These are phyloP conservation scores for Grosmannia huntii DNA, from an alignment of 2,329 filamentous ascomycete genomes.

Conservation along the genomic window DNA sequence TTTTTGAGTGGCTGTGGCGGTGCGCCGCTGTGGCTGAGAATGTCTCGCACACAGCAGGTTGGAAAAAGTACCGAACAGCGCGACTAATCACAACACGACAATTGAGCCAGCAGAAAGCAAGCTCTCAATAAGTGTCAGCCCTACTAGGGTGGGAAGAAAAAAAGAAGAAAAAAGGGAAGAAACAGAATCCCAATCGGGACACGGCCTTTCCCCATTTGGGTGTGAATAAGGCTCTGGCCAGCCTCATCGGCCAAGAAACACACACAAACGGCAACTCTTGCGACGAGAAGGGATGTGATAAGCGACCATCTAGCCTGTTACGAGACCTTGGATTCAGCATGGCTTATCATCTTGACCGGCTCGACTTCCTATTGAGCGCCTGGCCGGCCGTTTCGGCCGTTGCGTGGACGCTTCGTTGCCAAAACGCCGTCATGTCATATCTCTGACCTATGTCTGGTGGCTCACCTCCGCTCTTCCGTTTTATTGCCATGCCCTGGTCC, in stretches of 20 bases:
- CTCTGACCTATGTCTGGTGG: neutral
- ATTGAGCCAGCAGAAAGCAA: neutral
- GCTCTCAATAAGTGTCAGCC: neutral
- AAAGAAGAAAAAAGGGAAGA: neutral
- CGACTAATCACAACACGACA: neutral
- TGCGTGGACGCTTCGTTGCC: neutral
- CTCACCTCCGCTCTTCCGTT: too few relatives aligned
- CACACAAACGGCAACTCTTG: neutral
- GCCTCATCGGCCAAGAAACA: slow-evolving; percentile 3
- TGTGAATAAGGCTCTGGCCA: slow-evolving; percentile 22
- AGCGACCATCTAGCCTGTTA: neutral
- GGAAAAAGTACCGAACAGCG: neutral
- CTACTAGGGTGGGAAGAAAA: neutral
- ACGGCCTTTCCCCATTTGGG: slow-evolving; percentile 15
- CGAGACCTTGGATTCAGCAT: neutral
- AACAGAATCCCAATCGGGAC: slow-evolving; percentile 6
- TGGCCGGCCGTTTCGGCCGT: neutral
- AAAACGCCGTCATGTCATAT: neutral
- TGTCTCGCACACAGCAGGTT: neutral
- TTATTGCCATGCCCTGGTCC: neutral
- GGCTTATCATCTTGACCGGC: neutral
- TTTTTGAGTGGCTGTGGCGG: neutral
- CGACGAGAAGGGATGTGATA: neutral
- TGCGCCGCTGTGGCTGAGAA: neutral
- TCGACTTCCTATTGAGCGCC: neutral